Evolutionary conservation across 2,329 filamentous ascomycete species (phyloP), one percentile per base, ranked within the genome.

Genomic region (Bisporella sp.): DNA sequence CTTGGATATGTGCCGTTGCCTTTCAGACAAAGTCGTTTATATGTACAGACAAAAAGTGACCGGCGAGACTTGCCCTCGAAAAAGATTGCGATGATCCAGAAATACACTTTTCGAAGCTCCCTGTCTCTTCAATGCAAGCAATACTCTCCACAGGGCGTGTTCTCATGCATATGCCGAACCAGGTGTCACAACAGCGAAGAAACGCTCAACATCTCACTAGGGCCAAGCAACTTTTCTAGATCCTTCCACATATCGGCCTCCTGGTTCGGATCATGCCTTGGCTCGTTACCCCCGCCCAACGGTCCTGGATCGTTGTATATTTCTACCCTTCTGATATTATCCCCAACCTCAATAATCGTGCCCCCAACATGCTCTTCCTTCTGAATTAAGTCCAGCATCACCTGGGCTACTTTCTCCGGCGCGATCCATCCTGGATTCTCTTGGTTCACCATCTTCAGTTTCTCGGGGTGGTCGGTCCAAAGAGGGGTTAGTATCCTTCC

Each of bases 381-480:
- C 53, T 71, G 64, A 1, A 70, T 59, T 9, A 68, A 66, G 5
- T 59, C 55, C n/a, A 74, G 53, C 73, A 76, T 76, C 0, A 68
- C 71, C 35, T 66, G 54, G 1, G 73, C 73, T 0, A 74, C 71
- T 41, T 71, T 69, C 2, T 69, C 55, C 0, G 72, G 69, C 0
- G 67, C 68, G 1, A 73, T 66, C 71, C 71, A 75, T 0, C 54
- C 50, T 5, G 51, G 47, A 32, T 51, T 49, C 4, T 51, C 57
- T 40, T 53, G 5, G 5, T 28, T 9, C 13, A 75, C 52, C 37
- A 64, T 64, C 12, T 59, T 57, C 13, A 73, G 52, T 54, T 73
- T 75, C 54, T 75, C 72, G 0, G 70, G 68, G 35, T 73, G 54
- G 1, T 75, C 72, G 0, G 62, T 68, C 71, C 72, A 74, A 3